Percentiles rank a stretch among this genome's conserved stretches.
These are phyloP conservation scores for Fusarium hainanense DNA, from an alignment of 2,329 filamentous ascomycete species.

Conservation along the genomic window DNA sequence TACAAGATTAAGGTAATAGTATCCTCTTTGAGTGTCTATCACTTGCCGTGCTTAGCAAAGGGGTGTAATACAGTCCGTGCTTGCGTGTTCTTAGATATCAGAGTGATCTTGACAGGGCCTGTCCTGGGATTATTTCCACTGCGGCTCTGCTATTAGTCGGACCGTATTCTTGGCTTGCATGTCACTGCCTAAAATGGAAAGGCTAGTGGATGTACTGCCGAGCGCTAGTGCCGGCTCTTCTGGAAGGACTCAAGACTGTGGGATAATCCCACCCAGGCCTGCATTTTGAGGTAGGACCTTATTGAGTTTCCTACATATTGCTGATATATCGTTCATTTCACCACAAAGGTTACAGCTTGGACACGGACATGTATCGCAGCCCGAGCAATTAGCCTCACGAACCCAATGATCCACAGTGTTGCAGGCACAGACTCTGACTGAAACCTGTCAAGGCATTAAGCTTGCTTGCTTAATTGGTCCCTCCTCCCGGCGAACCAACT, in stretches of 20 bases:
- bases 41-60: not conserved
- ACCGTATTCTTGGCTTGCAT: conserved; percentile 4
- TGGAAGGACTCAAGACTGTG: not conserved
- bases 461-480: not conserved
- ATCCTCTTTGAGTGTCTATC: not conserved
- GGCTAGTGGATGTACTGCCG: not conserved
- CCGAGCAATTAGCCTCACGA: not conserved
- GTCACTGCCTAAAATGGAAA: not conserved
- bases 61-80: not conserved
- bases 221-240: not conserved
- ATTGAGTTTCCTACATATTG: not conserved
- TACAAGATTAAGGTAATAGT: not conserved
- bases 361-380: not conserved
- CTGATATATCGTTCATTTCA: not conserved
- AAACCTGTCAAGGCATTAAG: not conserved
- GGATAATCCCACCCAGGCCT: not conserved
- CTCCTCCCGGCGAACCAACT: not conserved
- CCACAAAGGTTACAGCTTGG: not conserved
- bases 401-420: not conserved
- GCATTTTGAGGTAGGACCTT: not conserved
- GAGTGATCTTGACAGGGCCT: not conserved
- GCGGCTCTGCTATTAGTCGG: conserved; percentile 1
- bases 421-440: not conserved
- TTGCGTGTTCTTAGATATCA: not conserved
- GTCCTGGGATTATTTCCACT: not conserved